Evolutionary conservation across 306 rosid species (phyloP).

Genomic region (Sicyos baderoa): DNA sequence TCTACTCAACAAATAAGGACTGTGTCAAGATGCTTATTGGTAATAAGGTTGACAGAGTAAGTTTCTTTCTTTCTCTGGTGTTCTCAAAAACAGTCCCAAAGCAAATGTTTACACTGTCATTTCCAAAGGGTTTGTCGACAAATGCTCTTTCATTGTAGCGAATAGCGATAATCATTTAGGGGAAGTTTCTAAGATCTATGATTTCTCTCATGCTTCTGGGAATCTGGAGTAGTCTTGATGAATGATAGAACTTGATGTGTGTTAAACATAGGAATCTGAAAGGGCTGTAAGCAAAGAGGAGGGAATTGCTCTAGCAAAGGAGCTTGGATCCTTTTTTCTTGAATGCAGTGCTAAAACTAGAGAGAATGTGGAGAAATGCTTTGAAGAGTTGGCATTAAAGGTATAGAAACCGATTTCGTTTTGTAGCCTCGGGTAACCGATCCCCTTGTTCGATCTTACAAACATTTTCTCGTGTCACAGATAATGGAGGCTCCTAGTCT

Average conservation of each 20-base stretch:
- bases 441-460: neutral
- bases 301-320: constrained; percentile 73
- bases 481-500: constrained; percentile 93
- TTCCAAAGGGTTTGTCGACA: neutral
- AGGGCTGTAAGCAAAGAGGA: constrained; percentile 85
- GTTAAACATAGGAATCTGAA: constrained; percentile 57
- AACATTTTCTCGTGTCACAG: constrained; percentile 26
- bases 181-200: neutral
- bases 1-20: constrained; percentile 68
- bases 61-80: constrained; percentile 19
- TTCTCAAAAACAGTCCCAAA: neutral
- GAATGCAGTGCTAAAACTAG: constrained; percentile 96
- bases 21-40: constrained; percentile 91
- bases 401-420: constrained; percentile 25
- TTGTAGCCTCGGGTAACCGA: neutral
- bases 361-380: constrained; percentile 81
- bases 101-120: neutral
- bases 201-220: too few species aligned
- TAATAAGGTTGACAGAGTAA: constrained; percentile 89
- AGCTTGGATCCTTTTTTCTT: constrained; percentile 67
- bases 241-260: constrained; percentile 13
- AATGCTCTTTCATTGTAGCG: neutral
- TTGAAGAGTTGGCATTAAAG: constrained; percentile 81
- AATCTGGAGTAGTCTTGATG: too few species aligned
- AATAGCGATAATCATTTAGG: neutral